phyloP scores from a whole-genome alignment of 2,329 filamentous ascomycete genomes.

The Allantophomopsis cytisporea region DNA sequence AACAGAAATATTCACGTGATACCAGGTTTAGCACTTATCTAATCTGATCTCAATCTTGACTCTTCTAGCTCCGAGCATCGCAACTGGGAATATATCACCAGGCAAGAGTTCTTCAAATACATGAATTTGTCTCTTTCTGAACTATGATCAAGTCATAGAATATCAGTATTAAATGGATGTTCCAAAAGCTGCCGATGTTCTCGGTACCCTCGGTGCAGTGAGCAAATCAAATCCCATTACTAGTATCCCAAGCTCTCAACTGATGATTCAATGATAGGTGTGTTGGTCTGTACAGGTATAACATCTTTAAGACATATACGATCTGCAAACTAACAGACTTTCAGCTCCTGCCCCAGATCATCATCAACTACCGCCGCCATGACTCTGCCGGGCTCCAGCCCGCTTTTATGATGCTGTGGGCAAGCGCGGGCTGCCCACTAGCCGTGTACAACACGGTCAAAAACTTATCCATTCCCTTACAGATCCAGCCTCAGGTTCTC shows the following conservation, averaged over 20 bases:
- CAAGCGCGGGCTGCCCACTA: constrained; percentile 51
- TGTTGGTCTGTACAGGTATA: constrained; percentile 53
- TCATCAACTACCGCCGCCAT: constrained; percentile 53
- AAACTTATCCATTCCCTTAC: constrained; percentile 17
- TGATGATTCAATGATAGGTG: neutral
- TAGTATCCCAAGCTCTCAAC: neutral
- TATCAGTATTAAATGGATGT: constrained; percentile 29
- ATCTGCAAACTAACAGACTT: neutral
- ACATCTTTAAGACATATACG: neutral
- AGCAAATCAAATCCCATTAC: neutral
- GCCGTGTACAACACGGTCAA: constrained; percentile 27
- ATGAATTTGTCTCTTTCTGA: no score
- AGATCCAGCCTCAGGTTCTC: constrained; percentile 19
- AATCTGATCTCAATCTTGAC: no score
- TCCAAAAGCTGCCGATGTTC: constrained; percentile 39
- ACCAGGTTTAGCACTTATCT: no score
- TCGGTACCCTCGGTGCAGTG: constrained; percentile 46
- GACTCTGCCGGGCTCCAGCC: constrained; percentile 51
- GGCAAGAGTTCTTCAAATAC: no score
- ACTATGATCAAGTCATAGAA: no score
- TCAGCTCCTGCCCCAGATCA: constrained; percentile 54
- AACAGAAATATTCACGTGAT: no score
- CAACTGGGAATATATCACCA: no score
- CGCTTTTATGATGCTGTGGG: constrained; percentile 63
- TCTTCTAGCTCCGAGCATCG: no score